Evolutionary conservation across 768 basidiomycete genomes (phyloP).

Genomic region (Tylopilus sp.): DNA sequence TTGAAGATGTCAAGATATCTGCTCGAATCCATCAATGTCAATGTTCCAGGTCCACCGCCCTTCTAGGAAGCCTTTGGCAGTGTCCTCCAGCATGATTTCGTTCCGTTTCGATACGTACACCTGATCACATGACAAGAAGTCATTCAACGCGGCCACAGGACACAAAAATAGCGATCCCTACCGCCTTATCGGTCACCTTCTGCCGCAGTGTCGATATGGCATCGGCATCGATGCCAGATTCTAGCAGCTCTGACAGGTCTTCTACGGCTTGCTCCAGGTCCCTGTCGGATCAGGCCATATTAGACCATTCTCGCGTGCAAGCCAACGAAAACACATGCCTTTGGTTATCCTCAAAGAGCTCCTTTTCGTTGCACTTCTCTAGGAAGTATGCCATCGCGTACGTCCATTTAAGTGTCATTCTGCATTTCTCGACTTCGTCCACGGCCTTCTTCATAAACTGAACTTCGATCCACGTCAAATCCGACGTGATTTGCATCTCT

Average conservation of each 20-base stretch:
- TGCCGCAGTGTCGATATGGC: slow-evolving; percentile 78
- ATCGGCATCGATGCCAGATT: slow-evolving; percentile 86
- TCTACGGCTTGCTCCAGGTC: slow-evolving; percentile 96
- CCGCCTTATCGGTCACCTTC: slow-evolving; percentile 95
- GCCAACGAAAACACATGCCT: slow-evolving; percentile 45
- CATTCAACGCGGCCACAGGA: neutral
- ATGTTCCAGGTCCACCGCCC: slow-evolving; percentile 83
- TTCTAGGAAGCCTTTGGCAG: slow-evolving; percentile 84
- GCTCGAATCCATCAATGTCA: slow-evolving; percentile 66
- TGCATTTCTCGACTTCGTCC: slow-evolving; percentile 84
- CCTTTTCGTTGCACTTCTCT: slow-evolving; percentile 85
- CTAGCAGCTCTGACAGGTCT: slow-evolving; percentile 88
- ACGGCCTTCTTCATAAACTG: slow-evolving; percentile 99
- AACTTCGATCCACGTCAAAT: slow-evolving; percentile 96
- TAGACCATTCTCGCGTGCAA: neutral
- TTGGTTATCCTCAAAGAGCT: slow-evolving; percentile 97
- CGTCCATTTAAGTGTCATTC: slow-evolving; percentile 98
- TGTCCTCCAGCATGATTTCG: slow-evolving; percentile 93
- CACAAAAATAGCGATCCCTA: slow-evolving; percentile 33
- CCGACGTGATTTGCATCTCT: slow-evolving; percentile 93
- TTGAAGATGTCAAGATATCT: slow-evolving; percentile 13
- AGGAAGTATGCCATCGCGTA: slow-evolving; percentile 99
- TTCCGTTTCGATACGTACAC: slow-evolving; percentile 97
- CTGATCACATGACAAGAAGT: slow-evolving; percentile 30
- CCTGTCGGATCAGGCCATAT: slow-evolving; percentile 35